These are phyloP conservation scores for Boletus subcaerulescens DNA, from an alignment of 768 basidiomycete genomes.

Conservation along the genomic window DNA sequence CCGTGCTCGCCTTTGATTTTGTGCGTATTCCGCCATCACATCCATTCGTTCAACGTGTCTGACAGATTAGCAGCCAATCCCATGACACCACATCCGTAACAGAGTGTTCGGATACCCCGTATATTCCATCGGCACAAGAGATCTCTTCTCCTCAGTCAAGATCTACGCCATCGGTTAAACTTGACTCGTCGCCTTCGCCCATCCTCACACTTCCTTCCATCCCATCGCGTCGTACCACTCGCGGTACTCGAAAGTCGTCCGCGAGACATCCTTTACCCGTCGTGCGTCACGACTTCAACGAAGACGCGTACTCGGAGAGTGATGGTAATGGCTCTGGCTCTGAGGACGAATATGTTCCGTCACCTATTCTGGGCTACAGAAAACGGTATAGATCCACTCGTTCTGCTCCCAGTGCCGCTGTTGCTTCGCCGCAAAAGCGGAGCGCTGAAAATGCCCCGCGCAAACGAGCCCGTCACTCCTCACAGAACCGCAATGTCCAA, in stretches of 20 bases:
- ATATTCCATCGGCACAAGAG: constrained; percentile 9
- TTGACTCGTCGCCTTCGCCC: not conserved
- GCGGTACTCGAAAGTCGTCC: constrained; percentile 10
- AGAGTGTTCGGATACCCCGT: constrained; percentile 12
- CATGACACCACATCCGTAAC: not conserved
- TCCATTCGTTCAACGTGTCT: constrained; percentile 8
- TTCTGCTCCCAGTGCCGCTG: not conserved
- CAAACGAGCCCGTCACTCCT: constrained; percentile 33
- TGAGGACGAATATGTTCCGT: constrained; percentile 47
- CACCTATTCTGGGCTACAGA: constrained; percentile 30
- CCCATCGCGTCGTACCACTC: constrained; percentile 10
- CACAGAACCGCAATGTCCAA: constrained; percentile 48
- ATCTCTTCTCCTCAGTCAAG: constrained; percentile 1
- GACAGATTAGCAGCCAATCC: constrained; percentile 19
- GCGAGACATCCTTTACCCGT: not conserved
- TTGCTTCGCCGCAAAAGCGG: constrained; percentile 6
- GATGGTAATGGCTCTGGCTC: constrained; percentile 34
- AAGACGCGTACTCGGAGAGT: constrained; percentile 36
- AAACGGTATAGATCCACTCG: constrained; percentile 33
- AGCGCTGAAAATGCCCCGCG: not conserved
- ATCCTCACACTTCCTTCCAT: not conserved
- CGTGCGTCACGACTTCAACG: constrained; percentile 14
- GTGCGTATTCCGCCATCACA: constrained; percentile 13
- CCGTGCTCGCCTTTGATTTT: constrained; percentile 20
- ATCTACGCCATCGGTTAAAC: not conserved